These are phyloP conservation scores for Trichoderma sp. DNA, from an alignment of 2,329 filamentous ascomycete species.

Conservation along the genomic window DNA sequence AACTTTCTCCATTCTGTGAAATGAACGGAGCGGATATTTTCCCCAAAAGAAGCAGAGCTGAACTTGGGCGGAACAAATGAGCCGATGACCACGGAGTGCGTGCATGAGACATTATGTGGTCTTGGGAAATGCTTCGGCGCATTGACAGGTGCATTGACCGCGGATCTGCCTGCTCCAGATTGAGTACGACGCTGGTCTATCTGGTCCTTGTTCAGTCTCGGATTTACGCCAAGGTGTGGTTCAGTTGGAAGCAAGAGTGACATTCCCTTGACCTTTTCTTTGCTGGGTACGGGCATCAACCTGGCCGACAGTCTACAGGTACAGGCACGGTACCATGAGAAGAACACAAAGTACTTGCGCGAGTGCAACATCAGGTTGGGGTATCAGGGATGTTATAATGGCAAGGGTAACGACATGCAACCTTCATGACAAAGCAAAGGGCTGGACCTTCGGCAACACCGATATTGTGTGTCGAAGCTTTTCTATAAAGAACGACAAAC, in stretches of 20 bases:
- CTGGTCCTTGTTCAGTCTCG: neutral
- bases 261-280: neutral
- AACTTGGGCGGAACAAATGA: neutral
- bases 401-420: neutral
- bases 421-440: neutral
- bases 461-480: neutral
- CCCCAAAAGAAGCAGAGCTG: neutral
- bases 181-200: neutral
- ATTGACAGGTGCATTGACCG: neutral
- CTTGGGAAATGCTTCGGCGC: neutral
- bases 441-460: neutral
- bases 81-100: neutral
- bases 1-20: neutral
- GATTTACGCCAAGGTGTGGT: neutral
- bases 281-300: neutral
- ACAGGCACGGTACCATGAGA: neutral
- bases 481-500: neutral
- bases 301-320: neutral
- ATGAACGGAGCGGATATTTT: neutral
- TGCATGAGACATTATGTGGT: neutral
- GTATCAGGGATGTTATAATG: neutral
- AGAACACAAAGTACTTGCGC: neutral
- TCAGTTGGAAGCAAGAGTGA: neutral
- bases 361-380: neutral
- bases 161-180: neutral